phyloP scores from a whole-genome alignment of 495 filamentous ascomycete genomes.

The Penicillium herquei region DNA sequence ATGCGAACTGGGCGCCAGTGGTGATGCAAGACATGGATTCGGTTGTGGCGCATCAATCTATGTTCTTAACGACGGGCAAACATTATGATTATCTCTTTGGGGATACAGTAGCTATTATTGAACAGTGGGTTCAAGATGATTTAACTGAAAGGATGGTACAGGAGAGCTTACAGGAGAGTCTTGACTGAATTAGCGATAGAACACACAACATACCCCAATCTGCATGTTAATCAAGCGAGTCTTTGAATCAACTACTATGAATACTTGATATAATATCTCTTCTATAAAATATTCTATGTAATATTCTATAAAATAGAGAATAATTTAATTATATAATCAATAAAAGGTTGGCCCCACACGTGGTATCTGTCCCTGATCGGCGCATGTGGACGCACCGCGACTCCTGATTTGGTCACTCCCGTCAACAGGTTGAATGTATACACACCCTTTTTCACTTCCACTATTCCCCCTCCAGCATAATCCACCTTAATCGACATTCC shows the following conservation, averaged over 20 bases:
- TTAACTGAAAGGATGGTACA: slow-evolving; percentile 21
- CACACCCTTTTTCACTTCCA: not conserved
- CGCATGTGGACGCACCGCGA: slow-evolving; percentile 11
- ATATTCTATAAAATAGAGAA: too few relatives aligned
- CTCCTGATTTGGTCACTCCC: slow-evolving; percentile 16
- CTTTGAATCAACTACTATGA: too few relatives aligned
- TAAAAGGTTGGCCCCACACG: not conserved
- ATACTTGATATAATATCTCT: too few relatives aligned
- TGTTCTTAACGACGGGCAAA: slow-evolving; percentile 64
- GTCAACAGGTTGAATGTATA: not conserved
- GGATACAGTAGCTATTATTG: slow-evolving; percentile 67
- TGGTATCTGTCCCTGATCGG: slow-evolving; percentile 7
- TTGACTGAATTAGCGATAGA: not conserved
- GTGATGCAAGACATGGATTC: slow-evolving; percentile 83
- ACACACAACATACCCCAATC: not conserved
- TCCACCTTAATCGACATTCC: not conserved
- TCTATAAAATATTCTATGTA: too few relatives aligned
- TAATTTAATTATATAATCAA: too few relatives aligned
- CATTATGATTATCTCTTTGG: slow-evolving; percentile 75
- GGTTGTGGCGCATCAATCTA: slow-evolving; percentile 77
- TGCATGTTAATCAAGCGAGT: too few relatives aligned
- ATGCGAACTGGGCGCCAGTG: slow-evolving; percentile 71
- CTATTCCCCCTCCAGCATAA: not conserved
- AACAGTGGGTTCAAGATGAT: slow-evolving; percentile 67
- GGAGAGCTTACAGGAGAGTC: slow-evolving; percentile 1